Conservation (phyloP, 441 rosid species). For the Adansonia madagascariensis region DNA sequence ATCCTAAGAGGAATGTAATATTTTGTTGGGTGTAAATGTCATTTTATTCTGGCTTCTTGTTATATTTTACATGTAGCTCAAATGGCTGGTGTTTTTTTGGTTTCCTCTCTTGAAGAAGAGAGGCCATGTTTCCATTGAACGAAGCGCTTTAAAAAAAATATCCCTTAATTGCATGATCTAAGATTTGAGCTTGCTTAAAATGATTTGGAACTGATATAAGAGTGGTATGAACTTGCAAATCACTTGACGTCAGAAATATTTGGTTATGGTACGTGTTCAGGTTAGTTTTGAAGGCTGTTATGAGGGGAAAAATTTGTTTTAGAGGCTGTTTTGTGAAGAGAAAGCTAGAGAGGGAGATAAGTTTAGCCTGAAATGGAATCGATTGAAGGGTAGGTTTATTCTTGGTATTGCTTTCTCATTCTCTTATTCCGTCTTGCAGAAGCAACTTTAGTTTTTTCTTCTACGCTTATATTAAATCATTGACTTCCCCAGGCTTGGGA, state of each 20-base stretch:
- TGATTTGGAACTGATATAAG: slow-evolving; percentile 21
- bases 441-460: slow-evolving; percentile 27
- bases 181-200: slow-evolving; percentile 16
- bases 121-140: slow-evolving; percentile 7
- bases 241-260: slow-evolving; percentile 32
- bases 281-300: slow-evolving; percentile 35
- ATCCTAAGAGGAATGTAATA: not conserved
- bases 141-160: not conserved
- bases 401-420: slow-evolving; percentile 26
- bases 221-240: slow-evolving; percentile 28
- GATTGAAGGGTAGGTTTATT: slow-evolving; percentile 35
- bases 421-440: slow-evolving; percentile 18
- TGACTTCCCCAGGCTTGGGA: slow-evolving; percentile 24
- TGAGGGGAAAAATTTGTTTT: slow-evolving; percentile 13
- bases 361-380: slow-evolving; percentile 19
- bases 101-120: slow-evolving; percentile 15
- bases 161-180: slow-evolving; percentile 12
- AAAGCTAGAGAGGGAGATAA: slow-evolving; percentile 6
- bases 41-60: slow-evolving; percentile 2
- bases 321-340: slow-evolving; percentile 29
- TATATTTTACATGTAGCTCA: slow-evolving; percentile 11
- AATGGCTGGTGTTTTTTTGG: not conserved
- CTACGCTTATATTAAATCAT: slow-evolving; percentile 28
- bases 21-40: not conserved
- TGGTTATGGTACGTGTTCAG: slow-evolving; percentile 32